Conservation (phyloP, 2,329 filamentous ascomycete genomes). For the Metarhizium album region DNA sequence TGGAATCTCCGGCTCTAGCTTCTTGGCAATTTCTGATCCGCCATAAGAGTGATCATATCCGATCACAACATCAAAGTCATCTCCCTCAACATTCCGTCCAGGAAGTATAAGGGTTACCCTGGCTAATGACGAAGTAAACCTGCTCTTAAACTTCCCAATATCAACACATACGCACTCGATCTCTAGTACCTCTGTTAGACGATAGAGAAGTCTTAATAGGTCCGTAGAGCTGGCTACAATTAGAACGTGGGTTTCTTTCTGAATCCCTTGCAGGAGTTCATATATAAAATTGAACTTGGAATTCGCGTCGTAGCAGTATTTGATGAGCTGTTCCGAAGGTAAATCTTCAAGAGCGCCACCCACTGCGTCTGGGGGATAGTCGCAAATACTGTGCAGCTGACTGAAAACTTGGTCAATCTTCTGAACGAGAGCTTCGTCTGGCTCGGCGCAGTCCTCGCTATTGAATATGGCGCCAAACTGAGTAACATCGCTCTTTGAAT, state of each 20-base stretch:
- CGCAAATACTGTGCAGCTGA: conserved; percentile 42
- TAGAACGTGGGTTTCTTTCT: conserved; percentile 35
- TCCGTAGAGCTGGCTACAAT: conserved; percentile 41
- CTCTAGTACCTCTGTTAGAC: conserved; percentile 31
- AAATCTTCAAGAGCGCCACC: conserved; percentile 30
- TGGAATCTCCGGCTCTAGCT: conserved; percentile 2
- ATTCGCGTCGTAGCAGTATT: conserved; percentile 45
- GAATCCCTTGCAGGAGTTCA: conserved; percentile 39
- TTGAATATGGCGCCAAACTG: conserved; percentile 34
- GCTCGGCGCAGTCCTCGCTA: conserved; percentile 25
- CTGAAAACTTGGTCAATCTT: conserved; percentile 42
- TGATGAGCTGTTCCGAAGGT: conserved; percentile 32
- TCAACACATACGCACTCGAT: conserved; percentile 24
- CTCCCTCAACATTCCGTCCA: conserved; percentile 25
- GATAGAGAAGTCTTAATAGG: conserved; percentile 40
- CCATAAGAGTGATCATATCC: conserved; percentile 42
- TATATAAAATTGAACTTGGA: conserved; percentile 50
- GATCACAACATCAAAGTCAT: conserved; percentile 38
- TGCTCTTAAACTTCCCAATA: conserved; percentile 15
- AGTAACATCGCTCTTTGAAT: conserved; percentile 32
- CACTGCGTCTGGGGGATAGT: conserved; percentile 42
- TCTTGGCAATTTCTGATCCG: conserved; percentile 17
- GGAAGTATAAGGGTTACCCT: conserved; percentile 33
- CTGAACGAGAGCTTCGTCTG: conserved; percentile 27
- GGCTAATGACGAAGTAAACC: conserved; percentile 23